Evolutionary conservation across 2,329 filamentous ascomycete genomes (phyloP), one percentile per base, ranked within the genome.

Genomic region (Pezicula radicicola): DNA sequence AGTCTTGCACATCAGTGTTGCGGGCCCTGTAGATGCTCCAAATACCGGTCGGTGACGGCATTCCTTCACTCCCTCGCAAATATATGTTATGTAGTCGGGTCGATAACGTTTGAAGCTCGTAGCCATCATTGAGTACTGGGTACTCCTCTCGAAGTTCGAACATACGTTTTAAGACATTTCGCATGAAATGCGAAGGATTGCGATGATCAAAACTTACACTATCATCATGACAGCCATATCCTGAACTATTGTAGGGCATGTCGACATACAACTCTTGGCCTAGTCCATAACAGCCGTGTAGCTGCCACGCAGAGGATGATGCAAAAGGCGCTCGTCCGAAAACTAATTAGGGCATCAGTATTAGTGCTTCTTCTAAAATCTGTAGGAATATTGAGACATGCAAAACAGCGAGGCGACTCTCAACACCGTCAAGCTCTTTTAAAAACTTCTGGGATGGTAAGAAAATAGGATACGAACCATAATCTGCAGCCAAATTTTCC

Each of bases 301-400:
- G 73, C 59, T 83, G 79, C 83, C 83, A 87, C 2, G 83, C 83
- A 2, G 76, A 77, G 2, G 80, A 73, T 1, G 81, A 75, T 10
- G 78, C 77, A 77, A 87, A 85, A 2, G 83, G 70, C 63, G 83
- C 79, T 57, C 83, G 78, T 21, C 83, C 84, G 61, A 81, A 87
- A 42, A 87, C 75, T 33, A 33, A 10, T 10, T 13, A 33, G 9
- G 30, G 7, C 30, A 6, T 33, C 30, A 33, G 30, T 33, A 13
- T 33, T 6, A 33, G 5, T 33, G 9, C 3, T 33, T 33, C 9
- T 33, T 12, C 30, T 13, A 13, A 33, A 33, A 12, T 25, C 4
- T 7, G 25, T 3, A 25, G 25, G 25, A 25, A 7, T 25, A 25
- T 25, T 25, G 25, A 25, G 25, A 25, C 25, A 25, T 25, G 25